Evolutionary conservation across 306 rosid species (phyloP).

Genomic region (Vigna radiata): DNA sequence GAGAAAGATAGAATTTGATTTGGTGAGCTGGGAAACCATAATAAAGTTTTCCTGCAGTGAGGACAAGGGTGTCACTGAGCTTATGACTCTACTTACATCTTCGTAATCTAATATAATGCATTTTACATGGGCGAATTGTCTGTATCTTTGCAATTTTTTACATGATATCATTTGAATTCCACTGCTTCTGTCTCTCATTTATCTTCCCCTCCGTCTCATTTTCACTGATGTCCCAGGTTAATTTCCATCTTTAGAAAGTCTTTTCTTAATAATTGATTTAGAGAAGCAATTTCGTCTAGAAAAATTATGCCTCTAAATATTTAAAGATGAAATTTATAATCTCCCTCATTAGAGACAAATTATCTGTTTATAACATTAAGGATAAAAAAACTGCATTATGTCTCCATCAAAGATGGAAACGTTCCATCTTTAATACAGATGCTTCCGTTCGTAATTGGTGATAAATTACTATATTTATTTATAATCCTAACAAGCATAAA

Average conservation of each 20-base stretch:
- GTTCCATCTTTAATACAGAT: no score
- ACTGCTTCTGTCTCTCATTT: not conserved
- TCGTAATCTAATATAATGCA: not conserved
- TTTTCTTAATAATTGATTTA: not conserved
- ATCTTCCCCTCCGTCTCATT: not conserved
- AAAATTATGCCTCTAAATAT: not conserved
- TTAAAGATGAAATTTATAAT: not conserved
- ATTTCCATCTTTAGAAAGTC: not conserved
- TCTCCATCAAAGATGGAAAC: no score
- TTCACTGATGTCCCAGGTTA: not conserved
- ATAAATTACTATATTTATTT: no score
- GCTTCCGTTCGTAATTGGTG: no score
- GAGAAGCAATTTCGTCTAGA: not conserved
- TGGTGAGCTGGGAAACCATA: slow-evolving; percentile 66
- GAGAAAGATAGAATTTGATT: slow-evolving; percentile 57
- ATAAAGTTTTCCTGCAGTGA: slow-evolving; percentile 57
- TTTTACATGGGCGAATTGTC: no score
- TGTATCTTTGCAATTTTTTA: no score
- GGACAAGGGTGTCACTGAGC: slow-evolving; percentile 48
- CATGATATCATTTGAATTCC: not conserved
- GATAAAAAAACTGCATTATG: no score
- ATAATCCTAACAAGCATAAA: no score
- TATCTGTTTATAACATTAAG: no score
- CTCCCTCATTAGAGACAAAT: not conserved
- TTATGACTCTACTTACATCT: slow-evolving; percentile 57